These are phyloP conservation scores for Diaporthe eres DNA, from an alignment of 2,329 filamentous ascomycete species.

Conservation along the genomic window DNA sequence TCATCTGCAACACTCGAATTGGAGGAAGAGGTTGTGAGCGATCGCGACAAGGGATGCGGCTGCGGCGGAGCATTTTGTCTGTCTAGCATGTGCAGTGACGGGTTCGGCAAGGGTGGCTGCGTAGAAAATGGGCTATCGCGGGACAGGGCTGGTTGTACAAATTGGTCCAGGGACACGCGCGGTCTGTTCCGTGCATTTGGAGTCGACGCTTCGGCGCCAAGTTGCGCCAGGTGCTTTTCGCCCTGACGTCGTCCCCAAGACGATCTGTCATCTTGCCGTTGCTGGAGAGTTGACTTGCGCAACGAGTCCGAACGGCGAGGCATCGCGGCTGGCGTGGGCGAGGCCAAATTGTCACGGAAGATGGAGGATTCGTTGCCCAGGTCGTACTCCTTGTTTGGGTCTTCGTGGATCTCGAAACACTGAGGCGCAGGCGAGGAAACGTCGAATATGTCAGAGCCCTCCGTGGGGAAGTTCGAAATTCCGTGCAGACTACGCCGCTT, in stretches of 20 bases:
- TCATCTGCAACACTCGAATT: slow-evolving; percentile 83
- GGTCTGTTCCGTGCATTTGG: slow-evolving; percentile 74
- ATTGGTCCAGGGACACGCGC: slow-evolving; percentile 84
- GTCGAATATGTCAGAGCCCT: slow-evolving; percentile 84
- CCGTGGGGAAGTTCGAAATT: slow-evolving; percentile 72
- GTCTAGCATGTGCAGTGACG: slow-evolving; percentile 66
- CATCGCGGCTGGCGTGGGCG: slow-evolving; percentile 67
- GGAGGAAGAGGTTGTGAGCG: slow-evolving; percentile 89
- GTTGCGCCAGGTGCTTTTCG: slow-evolving; percentile 67
- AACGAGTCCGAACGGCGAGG: slow-evolving; percentile 82
- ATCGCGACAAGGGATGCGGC: slow-evolving; percentile 88
- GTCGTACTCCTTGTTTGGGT: slow-evolving; percentile 65
- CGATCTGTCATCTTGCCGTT: slow-evolving; percentile 79
- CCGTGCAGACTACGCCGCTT: slow-evolving; percentile 92
- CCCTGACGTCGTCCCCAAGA: slow-evolving; percentile 74
- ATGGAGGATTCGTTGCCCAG: slow-evolving; percentile 55
- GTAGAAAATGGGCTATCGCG: slow-evolving; percentile 76
- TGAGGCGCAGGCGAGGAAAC: slow-evolving; percentile 57
- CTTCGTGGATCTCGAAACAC: slow-evolving; percentile 64
- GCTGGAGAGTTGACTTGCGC: slow-evolving; percentile 88
- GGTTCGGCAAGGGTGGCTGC: slow-evolving; percentile 65
- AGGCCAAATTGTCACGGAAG: slow-evolving; percentile 58
- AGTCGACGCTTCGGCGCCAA: slow-evolving; percentile 67
- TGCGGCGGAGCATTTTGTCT: slow-evolving; percentile 59
- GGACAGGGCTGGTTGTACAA: slow-evolving; percentile 70